Conservation (phyloP, 1,284 basidiomycete species). For the Exobasidium rhododendri region DNA sequence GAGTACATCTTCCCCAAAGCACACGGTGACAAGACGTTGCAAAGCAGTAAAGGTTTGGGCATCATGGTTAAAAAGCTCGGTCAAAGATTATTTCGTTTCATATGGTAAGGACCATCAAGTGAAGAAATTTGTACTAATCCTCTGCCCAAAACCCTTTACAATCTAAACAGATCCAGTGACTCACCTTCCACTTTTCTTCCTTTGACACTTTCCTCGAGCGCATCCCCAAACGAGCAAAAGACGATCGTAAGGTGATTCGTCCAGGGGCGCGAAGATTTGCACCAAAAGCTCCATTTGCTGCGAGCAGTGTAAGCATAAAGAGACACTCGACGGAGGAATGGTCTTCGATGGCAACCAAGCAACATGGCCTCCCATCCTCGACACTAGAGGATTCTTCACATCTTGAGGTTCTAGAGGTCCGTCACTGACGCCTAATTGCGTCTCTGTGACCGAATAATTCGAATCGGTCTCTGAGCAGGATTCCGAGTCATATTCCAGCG, state of each 20-base stretch:
- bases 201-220: slow-evolving; percentile 41
- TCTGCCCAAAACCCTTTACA: slow-evolving; percentile 23
- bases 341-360: slow-evolving; percentile 46
- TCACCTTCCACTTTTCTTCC: slow-evolving; percentile 38
- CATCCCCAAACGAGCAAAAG: slow-evolving; percentile 52
- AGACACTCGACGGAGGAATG: slow-evolving; percentile 24
- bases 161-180: slow-evolving; percentile 14
- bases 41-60: slow-evolving; percentile 23
- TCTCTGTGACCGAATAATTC: slow-evolving; percentile 34
- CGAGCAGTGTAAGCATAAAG: slow-evolving; percentile 36
- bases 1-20: neutral
- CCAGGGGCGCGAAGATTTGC: slow-evolving; percentile 52
- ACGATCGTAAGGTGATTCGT: slow-evolving; percentile 48
- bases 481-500: slow-evolving; percentile 9
- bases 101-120: slow-evolving; percentile 43
- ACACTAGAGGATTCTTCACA: slow-evolving; percentile 51
- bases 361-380: slow-evolving; percentile 46
- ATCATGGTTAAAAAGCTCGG: slow-evolving; percentile 54
- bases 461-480: slow-evolving; percentile 26
- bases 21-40: neutral
- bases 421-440: slow-evolving; percentile 49
- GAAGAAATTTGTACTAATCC: slow-evolving; percentile 55
- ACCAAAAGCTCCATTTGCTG: slow-evolving; percentile 51
- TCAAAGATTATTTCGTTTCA: slow-evolving; percentile 53
- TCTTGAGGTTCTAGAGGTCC: slow-evolving; percentile 45